These are phyloP conservation scores for Chrysosporium queenslandicum DNA, from an alignment of 2,329 filamentous ascomycete genomes.

Conservation along the genomic window DNA sequence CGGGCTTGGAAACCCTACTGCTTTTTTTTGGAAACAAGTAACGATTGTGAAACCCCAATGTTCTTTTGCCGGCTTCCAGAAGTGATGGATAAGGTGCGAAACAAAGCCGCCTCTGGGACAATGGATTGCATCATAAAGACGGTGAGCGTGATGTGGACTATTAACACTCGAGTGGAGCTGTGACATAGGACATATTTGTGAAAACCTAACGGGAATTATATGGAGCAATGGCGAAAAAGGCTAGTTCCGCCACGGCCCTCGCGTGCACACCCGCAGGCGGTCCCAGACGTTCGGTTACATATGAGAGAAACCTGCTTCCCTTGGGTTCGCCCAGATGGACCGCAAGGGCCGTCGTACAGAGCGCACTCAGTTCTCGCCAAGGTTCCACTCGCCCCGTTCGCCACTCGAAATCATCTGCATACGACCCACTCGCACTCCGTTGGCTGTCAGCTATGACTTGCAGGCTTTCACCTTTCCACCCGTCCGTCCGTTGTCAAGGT, in stretches of 20 bases:
- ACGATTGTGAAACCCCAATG: neutral
- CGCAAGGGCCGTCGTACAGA: neutral
- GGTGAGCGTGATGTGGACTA: neutral
- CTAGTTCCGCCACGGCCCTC: constrained; percentile 6
- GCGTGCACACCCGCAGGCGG: constrained; percentile 8
- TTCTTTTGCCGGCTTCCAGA: neutral
- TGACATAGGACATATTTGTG: neutral
- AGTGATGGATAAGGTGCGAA: neutral
- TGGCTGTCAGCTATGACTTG: constrained; percentile 3
- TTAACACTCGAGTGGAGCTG: neutral
- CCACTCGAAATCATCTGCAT: constrained; percentile 1
- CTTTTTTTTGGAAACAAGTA: neutral
- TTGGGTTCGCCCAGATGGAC: constrained; percentile 1
- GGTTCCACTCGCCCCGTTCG: constrained; percentile 5
- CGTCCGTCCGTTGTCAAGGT: neutral
- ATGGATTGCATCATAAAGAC: constrained; percentile 10
- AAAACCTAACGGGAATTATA: neutral
- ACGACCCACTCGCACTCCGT: neutral
- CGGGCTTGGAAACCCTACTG: too few relatives aligned
- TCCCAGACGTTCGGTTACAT: constrained; percentile 10
- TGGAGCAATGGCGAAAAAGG: neutral
- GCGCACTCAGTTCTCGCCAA: constrained; percentile 5
- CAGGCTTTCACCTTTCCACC: neutral
- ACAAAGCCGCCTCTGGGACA: neutral
- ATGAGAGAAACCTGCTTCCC: neutral